A percentile compares a stretch with the other conserved stretches of the same genome.
These are phyloP conservation scores for Alternaria sp. DNA, from an alignment of 2,329 filamentous ascomycete species.

Conservation along the genomic window DNA sequence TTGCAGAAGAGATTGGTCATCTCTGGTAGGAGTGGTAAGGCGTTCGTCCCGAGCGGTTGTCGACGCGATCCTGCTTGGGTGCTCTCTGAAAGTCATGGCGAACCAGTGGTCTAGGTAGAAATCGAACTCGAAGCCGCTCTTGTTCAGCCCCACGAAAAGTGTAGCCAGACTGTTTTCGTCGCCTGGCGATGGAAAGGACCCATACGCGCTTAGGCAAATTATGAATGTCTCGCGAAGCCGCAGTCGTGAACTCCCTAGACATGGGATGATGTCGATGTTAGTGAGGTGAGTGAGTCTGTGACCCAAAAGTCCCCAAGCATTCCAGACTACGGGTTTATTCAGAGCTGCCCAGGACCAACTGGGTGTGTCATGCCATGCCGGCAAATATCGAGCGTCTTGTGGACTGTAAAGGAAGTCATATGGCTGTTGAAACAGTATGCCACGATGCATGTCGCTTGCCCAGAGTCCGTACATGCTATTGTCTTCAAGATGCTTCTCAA, in stretches of 20 bases:
- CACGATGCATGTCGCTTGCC: neutral
- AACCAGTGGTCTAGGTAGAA: neutral
- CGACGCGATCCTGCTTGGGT: too few relatives aligned
- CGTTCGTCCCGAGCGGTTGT: too few relatives aligned
- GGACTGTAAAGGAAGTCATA: neutral
- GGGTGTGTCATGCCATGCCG: neutral
- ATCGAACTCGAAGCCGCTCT: accelerated
- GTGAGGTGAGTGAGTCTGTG: too few relatives aligned
- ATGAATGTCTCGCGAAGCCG: neutral
- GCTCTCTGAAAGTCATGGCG: too few relatives aligned
- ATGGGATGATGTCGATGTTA: too few relatives aligned
- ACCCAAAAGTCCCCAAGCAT: too few relatives aligned
- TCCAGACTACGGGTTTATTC: neutral
- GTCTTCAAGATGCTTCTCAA: neutral
- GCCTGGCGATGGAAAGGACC: too few relatives aligned
- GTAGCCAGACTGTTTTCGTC: too few relatives aligned
- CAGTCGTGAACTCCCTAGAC: too few relatives aligned
- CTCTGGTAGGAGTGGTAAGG: accelerated
- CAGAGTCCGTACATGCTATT: neutral
- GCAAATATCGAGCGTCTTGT: accelerated
- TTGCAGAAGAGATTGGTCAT: neutral
- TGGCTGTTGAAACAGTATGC: neutral
- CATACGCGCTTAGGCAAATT: neutral
- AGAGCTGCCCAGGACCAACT: neutral
- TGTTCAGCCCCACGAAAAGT: neutral